phyloP scores from a whole-genome alignment of 2,329 filamentous ascomycete species.

The Trichoderma harzianum region DNA sequence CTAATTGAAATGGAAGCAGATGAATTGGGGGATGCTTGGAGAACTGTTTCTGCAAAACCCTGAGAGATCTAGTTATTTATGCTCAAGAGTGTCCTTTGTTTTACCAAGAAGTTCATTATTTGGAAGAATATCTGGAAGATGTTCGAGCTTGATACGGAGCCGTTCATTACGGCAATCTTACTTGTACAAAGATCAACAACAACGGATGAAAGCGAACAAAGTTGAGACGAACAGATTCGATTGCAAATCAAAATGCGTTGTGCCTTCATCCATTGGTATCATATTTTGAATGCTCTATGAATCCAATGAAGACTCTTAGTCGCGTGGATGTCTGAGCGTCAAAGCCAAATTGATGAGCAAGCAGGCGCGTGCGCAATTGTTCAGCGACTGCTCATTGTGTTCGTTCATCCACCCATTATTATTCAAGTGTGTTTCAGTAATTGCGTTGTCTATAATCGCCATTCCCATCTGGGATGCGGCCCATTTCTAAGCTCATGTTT shows the following conservation, averaged over 20 bases:
- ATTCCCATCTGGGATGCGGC: background rate
- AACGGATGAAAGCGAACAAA: background rate
- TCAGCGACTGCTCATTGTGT: background rate
- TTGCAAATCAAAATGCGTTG: background rate
- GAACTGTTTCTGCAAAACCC: background rate
- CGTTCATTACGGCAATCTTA: background rate
- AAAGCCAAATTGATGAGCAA: background rate
- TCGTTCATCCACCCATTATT: background rate
- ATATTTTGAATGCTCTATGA: background rate
- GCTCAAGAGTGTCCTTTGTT: background rate
- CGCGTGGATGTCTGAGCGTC: background rate
- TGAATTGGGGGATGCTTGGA: background rate
- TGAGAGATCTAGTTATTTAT: background rate
- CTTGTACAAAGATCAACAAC: background rate
- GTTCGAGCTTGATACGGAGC: background rate
- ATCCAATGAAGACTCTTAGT: background rate
- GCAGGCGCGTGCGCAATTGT: background rate
- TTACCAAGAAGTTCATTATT: background rate
- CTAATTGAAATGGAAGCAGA: background rate
- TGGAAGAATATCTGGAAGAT: background rate
- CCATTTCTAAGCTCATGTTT: background rate
- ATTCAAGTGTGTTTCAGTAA: background rate
- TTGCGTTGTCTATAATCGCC: background rate
- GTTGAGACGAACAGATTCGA: background rate
- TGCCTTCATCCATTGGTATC: background rate